phyloP scores from a whole-genome alignment of 148 eudicot species.

The Amaranthus palmeri region DNA sequence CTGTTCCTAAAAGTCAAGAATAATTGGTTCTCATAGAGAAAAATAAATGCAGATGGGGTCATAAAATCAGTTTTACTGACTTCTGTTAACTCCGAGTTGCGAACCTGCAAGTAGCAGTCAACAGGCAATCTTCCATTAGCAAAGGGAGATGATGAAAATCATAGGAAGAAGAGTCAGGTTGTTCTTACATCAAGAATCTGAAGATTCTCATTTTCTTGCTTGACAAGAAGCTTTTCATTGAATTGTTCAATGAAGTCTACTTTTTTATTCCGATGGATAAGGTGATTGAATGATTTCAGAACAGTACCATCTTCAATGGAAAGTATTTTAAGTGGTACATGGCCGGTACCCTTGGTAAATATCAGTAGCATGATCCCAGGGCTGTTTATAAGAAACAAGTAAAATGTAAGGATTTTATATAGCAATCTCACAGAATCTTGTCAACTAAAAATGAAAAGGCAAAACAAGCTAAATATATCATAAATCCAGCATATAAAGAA shows the following conservation, averaged over 20 bases:
- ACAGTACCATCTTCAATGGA: conserved; percentile 98
- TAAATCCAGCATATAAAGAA: background rate
- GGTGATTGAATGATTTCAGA: conserved; percentile 87
- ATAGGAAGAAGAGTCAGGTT: background rate
- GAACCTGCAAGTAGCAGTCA: conserved; percentile 53
- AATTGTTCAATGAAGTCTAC: conserved; percentile 98
- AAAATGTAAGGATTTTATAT: conserved; percentile 1
- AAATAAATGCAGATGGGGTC: conserved; percentile 98
- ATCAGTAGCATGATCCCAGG: conserved; percentile 97
- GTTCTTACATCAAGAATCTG: conserved; percentile 89
- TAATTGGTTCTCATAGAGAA: conserved; percentile 87
- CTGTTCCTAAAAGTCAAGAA: conserved; percentile 87
- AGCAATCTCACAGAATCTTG: background rate
- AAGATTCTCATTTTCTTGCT: conserved; percentile 94
- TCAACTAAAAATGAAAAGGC: conserved; percentile 2
- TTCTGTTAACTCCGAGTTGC: conserved; percentile 73
- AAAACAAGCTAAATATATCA: conserved; percentile 1
- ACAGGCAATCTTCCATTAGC: conserved; percentile 9
- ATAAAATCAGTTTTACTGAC: conserved; percentile 87
- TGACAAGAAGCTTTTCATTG: conserved; percentile 97
- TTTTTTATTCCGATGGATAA: conserved; percentile 86
- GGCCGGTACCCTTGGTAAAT: conserved; percentile 58
- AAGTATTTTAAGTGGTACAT: conserved; percentile 90
- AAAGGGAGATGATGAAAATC: background rate
- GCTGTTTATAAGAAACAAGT: conserved; percentile 35